phyloP scores from a whole-genome alignment of 2,329 filamentous ascomycete species.

The Penicillium sp. region DNA sequence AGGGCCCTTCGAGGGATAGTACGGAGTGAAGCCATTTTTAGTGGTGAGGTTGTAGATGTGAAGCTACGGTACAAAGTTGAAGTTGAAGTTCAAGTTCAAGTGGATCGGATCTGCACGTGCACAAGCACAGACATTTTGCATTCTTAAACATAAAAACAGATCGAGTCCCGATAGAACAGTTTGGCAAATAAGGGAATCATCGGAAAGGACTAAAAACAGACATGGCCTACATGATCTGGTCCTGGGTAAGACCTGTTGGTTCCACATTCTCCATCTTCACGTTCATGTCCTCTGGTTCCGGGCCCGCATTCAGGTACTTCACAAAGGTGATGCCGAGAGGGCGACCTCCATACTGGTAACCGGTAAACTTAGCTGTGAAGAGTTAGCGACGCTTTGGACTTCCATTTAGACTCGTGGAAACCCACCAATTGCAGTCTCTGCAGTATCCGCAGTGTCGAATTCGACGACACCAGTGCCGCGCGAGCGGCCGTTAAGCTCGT shows the following conservation, averaged over 20 bases:
- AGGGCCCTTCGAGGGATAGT: constrained; percentile 5
- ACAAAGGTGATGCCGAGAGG: constrained; percentile 90
- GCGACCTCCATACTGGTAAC: constrained; percentile 93
- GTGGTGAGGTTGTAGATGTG: background rate
- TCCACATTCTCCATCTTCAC: constrained; percentile 75
- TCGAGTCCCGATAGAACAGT: constrained; percentile 7
- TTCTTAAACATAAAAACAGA: constrained; percentile 6
- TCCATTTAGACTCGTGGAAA: constrained; percentile 2
- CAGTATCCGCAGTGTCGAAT: constrained; percentile 76
- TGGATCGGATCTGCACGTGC: constrained; percentile 15
- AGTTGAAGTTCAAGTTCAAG: constrained; percentile 3
- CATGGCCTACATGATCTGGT: constrained; percentile 80
- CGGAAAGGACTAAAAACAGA: constrained; percentile 7
- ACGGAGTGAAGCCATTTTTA: constrained; percentile 13
- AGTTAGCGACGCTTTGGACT: constrained; percentile 18
- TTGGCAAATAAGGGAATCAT: constrained; percentile 24
- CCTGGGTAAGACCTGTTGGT: constrained; percentile 74
- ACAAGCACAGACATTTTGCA: constrained; percentile 15
- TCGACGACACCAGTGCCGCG: constrained; percentile 94
- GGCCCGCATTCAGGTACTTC: constrained; percentile 74
- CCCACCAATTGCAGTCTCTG: constrained; percentile 80
- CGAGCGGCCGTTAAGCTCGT: constrained; percentile 92
- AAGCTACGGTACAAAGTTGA: constrained; percentile 1
- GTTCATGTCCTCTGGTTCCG: constrained; percentile 56
- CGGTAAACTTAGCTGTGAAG: constrained; percentile 77